Evolutionary conservation across 192 early-diverging fungal genomes (phyloP).

Genomic region (Dispira parvispora): DNA sequence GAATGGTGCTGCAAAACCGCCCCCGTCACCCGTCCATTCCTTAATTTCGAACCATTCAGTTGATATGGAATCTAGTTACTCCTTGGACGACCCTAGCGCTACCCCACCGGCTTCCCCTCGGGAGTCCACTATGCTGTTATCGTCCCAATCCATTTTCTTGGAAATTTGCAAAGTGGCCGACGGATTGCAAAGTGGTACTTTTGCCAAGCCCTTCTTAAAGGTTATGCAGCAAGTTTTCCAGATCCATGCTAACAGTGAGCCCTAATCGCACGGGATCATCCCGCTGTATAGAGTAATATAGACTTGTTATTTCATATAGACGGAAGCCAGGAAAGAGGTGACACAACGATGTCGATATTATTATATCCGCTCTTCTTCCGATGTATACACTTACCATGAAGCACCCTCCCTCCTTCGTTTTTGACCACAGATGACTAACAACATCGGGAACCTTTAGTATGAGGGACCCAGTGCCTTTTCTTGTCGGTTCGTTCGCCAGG

Average conservation of each 20-base stretch:
- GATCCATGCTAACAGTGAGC: slow-evolving; percentile 20
- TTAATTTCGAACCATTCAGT: not conserved
- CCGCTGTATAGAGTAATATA: no score
- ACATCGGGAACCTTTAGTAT: no score
- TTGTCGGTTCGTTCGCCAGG: no score
- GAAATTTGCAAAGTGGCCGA: slow-evolving; percentile 35
- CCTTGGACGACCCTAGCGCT: slow-evolving; percentile 10
- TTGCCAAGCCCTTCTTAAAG: slow-evolving; percentile 33
- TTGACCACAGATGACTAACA: no score
- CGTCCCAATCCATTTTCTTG: slow-evolving; percentile 17
- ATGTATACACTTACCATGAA: no score
- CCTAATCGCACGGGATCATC: no score
- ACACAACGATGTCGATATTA: no score
- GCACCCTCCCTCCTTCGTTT: no score
- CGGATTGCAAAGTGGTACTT: slow-evolving; percentile 34
- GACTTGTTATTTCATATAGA: no score
- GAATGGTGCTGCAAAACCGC: not conserved
- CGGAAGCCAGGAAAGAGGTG: no score
- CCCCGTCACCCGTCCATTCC: slow-evolving; percentile 5
- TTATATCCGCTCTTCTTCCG: no score
- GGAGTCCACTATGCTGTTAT: slow-evolving; percentile 7
- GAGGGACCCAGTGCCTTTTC: no score
- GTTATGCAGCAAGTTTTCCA: slow-evolving; percentile 38
- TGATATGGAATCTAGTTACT: not conserved
- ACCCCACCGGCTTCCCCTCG: slow-evolving; percentile 13